A percentile compares a stretch with the other conserved stretches of the same genome.
Evolutionary conservation across 192 early-diverging fungal species (phyloP).

Genomic region (Jimgerdemannia lactiflua): DNA sequence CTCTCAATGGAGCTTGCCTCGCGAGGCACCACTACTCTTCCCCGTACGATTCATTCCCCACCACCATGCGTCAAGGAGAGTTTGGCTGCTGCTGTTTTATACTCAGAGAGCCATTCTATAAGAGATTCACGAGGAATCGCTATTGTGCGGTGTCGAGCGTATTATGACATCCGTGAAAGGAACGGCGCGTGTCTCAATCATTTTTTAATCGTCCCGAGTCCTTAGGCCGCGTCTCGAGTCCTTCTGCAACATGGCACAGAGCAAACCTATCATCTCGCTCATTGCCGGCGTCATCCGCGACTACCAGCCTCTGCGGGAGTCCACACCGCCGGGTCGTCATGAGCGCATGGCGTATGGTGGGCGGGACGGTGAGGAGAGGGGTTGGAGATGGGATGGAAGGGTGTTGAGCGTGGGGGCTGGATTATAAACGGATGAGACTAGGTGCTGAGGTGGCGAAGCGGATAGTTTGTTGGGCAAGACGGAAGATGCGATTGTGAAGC

Average conservation of each 20-base stretch:
- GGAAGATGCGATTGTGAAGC: too few species aligned
- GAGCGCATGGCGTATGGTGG: too few species aligned
- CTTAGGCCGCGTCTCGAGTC: slow-evolving; percentile 57
- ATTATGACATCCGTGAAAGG: not conserved
- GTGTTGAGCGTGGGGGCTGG: not conserved
- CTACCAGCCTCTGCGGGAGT: slow-evolving; percentile 89
- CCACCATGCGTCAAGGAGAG: slow-evolving; percentile 56
- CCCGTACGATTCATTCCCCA: slow-evolving; percentile 31
- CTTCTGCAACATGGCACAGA: slow-evolving; percentile 61
- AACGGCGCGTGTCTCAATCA: not conserved
- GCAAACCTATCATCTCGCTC: slow-evolving; percentile 75
- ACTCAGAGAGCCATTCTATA: slow-evolving; percentile 83
- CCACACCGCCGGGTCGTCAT: too few species aligned
- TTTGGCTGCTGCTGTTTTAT: slow-evolving; percentile 72
- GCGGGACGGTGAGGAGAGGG: too few species aligned
- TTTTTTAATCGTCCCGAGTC: slow-evolving; percentile 3
- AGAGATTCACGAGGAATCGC: slow-evolving; percentile 53
- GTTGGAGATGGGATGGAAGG: too few species aligned
- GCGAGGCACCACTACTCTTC: slow-evolving; percentile 27
- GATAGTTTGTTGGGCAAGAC: too few species aligned
- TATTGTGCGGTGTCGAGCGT: not conserved
- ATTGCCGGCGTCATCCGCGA: slow-evolving; percentile 76
- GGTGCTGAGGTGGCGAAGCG: too few species aligned
- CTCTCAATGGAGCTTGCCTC: slow-evolving; percentile 65
- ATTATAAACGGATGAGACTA: not conserved